Evolutionary conservation across 176 grass and related monocot species (phyloP).

Genomic region (Ananas comosus): DNA sequence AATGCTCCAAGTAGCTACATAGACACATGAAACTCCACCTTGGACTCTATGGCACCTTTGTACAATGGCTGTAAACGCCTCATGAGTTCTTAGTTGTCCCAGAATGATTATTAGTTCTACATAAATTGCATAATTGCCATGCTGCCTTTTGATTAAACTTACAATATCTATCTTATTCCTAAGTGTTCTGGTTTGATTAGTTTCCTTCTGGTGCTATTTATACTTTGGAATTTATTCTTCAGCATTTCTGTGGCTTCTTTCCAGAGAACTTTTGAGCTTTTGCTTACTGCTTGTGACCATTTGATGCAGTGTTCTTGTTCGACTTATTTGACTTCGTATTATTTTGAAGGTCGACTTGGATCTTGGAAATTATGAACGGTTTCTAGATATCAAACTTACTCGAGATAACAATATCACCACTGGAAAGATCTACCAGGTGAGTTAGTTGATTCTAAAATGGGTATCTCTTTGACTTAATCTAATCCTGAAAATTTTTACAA

Average conservation of each 20-base stretch:
- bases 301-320: not conserved
- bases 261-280: too few species aligned
- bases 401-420: conserved; percentile 97
- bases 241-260: too few species aligned
- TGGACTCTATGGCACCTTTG: not conserved
- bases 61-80: not conserved
- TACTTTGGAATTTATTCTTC: too few species aligned
- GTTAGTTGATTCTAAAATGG: not conserved
- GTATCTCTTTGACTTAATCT: not conserved
- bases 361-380: conserved; percentile 97
- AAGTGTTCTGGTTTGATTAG: not conserved
- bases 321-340: conserved; percentile 11
- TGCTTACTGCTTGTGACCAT: too few species aligned
- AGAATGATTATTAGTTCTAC: too few species aligned
- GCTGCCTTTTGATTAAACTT: too few species aligned
- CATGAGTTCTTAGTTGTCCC: too few species aligned
- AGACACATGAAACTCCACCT: too few species aligned
- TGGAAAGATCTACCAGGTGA: conserved; percentile 95
- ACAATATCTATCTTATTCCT: not conserved
- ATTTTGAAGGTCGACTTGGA: conserved; percentile 82
- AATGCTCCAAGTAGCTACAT: not conserved
- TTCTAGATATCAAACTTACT: conserved; percentile 94
- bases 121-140: too few species aligned
- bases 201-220: not conserved
- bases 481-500: not conserved